Percentiles rank a stretch among this genome's conserved stretches.
Conservation (phyloP, 2,329 filamentous ascomycete species). For the Septoria petroselini region DNA sequence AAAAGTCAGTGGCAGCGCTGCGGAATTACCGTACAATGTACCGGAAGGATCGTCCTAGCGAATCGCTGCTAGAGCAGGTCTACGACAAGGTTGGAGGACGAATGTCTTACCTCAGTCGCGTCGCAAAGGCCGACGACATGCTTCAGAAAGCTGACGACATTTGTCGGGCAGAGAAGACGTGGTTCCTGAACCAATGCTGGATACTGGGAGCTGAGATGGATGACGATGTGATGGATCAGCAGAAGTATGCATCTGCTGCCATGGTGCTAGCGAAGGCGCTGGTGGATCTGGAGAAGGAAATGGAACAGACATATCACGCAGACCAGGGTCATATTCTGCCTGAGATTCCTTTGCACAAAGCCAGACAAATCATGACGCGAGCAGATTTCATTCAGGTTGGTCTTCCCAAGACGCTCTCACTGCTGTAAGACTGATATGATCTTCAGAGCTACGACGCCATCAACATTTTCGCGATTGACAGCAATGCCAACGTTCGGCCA, state of each 20-base stretch:
- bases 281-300: conserved; percentile 74
- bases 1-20: conserved; percentile 72
- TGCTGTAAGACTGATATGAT: background rate
- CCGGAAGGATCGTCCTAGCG: conserved; percentile 58
- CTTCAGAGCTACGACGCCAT: conserved; percentile 78
- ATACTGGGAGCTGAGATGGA: conserved; percentile 77
- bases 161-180: conserved; percentile 68
- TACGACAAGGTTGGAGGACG: conserved; percentile 86
- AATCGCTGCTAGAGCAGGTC: conserved; percentile 65
- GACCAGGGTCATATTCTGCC: conserved; percentile 72
- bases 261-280: conserved; percentile 91
- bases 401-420: background rate
- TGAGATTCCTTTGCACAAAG: conserved; percentile 74
- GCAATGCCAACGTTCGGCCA: conserved; percentile 78
- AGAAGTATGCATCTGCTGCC: conserved; percentile 90
- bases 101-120: conserved; percentile 80
- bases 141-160: conserved; percentile 71
- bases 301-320: conserved; percentile 60
- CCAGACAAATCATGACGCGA: conserved; percentile 90
- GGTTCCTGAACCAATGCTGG: conserved; percentile 77
- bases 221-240: conserved; percentile 97
- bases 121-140: conserved; percentile 85
- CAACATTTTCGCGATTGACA: conserved; percentile 94
- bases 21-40: conserved; percentile 77
- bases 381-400: conserved; percentile 72